Conservation (phyloP, 75 land plant species). For the Picea glauca region DNA sequence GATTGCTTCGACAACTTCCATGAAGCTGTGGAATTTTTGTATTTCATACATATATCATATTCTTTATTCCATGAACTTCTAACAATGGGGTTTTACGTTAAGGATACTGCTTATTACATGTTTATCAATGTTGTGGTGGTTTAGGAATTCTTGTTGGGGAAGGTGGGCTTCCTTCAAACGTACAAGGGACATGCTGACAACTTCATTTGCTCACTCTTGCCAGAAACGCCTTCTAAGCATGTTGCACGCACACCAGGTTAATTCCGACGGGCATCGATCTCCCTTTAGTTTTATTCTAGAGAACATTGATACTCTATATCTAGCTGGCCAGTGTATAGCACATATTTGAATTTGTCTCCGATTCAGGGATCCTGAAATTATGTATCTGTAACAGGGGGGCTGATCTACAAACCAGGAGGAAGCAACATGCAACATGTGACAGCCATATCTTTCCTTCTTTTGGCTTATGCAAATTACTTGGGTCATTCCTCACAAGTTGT, state of each 20-base stretch:
- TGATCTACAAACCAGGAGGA: constrained; percentile 64
- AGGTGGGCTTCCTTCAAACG: constrained; percentile 32
- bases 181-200: constrained; percentile 58
- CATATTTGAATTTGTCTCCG: not conserved
- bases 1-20: not conserved
- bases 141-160: constrained; percentile 82
- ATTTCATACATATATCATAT: not conserved
- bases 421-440: constrained; percentile 96
- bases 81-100: not conserved
- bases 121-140: not conserved
- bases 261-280: not conserved
- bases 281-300: not conserved
- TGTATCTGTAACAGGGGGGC: constrained; percentile 58
- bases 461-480: constrained; percentile 74
- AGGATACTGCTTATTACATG: not conserved
- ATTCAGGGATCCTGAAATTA: not conserved
- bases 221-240: constrained; percentile 40
- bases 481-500: constrained; percentile 51
- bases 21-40: not conserved
- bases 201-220: constrained; percentile 68
- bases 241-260: constrained; percentile 78
- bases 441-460: constrained; percentile 68
- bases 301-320: not conserved
- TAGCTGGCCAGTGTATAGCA: not conserved
- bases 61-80: not conserved